Evolutionary conservation across 202 grass and related monocot genomes (phyloP).

Genomic region (Eragrostis tef): DNA sequence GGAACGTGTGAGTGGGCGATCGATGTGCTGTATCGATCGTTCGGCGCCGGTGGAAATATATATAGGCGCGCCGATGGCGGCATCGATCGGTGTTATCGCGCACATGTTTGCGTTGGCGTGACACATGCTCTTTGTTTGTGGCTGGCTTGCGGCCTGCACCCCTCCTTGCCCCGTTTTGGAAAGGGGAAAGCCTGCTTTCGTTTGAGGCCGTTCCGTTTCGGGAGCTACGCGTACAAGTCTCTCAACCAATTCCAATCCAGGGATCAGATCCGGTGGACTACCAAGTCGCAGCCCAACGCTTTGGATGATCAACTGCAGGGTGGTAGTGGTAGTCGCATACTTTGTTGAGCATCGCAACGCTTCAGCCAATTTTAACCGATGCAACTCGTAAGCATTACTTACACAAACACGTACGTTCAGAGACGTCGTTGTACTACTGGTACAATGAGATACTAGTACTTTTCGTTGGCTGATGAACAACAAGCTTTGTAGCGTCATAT

Average conservation of each 20-base stretch:
- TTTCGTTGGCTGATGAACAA: neutral
- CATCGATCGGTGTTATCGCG: neutral
- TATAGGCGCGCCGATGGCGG: constrained; percentile 16
- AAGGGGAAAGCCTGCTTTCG: constrained; percentile 42
- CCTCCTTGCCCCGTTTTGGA: constrained; percentile 3
- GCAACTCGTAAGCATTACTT: neutral
- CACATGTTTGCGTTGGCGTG: constrained; percentile 35
- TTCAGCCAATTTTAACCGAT: neutral
- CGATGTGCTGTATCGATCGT: neutral
- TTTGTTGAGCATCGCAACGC: neutral
- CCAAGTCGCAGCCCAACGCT: neutral
- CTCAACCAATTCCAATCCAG: neutral
- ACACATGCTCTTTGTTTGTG: constrained; percentile 26
- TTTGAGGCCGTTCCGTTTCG: constrained; percentile 33
- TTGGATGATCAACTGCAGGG: neutral
- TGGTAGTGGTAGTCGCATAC: neutral
- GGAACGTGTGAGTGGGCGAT: neutral
- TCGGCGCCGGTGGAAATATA: constrained; percentile 32
- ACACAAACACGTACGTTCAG: no score
- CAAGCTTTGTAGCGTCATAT: neutral
- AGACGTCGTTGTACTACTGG: neutral
- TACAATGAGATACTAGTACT: neutral
- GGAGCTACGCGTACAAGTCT: constrained; percentile 31
- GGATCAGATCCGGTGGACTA: neutral
- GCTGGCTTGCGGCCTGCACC: constrained; percentile 9